Evolutionary conservation across 768 basidiomycete genomes (phyloP).

Genomic region (Roridomyces roridus): DNA sequence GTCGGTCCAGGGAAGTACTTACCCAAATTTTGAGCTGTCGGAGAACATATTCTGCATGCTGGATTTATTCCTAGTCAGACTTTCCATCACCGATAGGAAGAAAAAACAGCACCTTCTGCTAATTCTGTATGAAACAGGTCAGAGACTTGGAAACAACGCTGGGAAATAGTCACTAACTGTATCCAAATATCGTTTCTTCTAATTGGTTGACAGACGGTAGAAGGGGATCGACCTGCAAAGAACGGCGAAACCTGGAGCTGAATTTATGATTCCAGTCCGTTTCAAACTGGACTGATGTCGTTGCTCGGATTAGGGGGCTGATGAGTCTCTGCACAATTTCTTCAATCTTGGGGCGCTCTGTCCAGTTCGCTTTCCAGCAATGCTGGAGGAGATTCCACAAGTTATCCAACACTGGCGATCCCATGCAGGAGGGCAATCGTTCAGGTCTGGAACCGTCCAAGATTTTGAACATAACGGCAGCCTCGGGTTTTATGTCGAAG

Average conservation of each 20-base stretch:
- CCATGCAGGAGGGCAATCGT: neutral
- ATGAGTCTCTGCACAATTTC: neutral
- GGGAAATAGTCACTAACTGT: no score
- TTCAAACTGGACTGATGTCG: constrained; percentile 1
- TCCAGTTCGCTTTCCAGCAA: constrained; percentile 5
- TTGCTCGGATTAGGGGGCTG: constrained; percentile 1
- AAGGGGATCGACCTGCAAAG: no score
- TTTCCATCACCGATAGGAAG: no score
- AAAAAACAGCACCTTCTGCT: no score
- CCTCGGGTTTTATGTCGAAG: constrained; percentile 2
- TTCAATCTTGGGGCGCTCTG: neutral
- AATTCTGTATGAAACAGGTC: no score
- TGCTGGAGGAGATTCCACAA: constrained; percentile 10
- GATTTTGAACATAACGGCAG: constrained; percentile 1
- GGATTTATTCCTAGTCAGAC: no score
- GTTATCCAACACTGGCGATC: neutral
- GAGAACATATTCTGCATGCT: no score
- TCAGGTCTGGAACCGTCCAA: neutral
- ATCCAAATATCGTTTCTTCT: no score
- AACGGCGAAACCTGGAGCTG: constrained; percentile 14
- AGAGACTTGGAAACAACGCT: no score
- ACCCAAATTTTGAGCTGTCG: no score
- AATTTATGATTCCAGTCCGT: constrained; percentile 13
- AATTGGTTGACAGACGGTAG: no score
- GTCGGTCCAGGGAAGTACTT: no score